phyloP scores from a whole-genome alignment of 1,284 basidiomycete species.

The Moesziomyces parantarcticus region DNA sequence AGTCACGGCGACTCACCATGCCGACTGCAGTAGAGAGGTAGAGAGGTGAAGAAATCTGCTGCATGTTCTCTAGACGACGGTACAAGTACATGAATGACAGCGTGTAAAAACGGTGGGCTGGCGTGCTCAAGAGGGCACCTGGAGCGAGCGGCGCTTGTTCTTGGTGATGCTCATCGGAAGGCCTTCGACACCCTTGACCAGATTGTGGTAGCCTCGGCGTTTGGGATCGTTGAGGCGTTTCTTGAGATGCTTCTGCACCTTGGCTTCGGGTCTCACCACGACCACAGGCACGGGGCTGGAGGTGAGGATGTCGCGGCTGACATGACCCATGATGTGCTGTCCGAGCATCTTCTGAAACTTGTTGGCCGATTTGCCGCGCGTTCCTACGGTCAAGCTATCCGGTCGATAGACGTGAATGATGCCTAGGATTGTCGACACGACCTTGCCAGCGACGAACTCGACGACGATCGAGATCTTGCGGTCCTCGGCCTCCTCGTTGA shows the following conservation, averaged over 20 bases:
- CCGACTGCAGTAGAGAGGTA: no score
- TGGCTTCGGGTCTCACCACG: slow-evolving; percentile 65
- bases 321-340: slow-evolving; percentile 60
- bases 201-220: slow-evolving; percentile 61
- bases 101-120: not conserved
- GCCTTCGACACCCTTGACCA: slow-evolving; percentile 50
- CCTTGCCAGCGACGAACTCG: slow-evolving; percentile 90
- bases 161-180: slow-evolving; percentile 58
- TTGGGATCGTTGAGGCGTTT: slow-evolving; percentile 65
- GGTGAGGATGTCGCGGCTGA: slow-evolving; percentile 61
- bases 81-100: slow-evolving; percentile 11
- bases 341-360: slow-evolving; percentile 66
- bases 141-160: slow-evolving; percentile 43
- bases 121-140: slow-evolving; percentile 18
- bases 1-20: no score
- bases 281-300: slow-evolving; percentile 66
- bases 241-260: slow-evolving; percentile 64
- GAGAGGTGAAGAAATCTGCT: not conserved
- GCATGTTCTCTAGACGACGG: not conserved
- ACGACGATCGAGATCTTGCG: slow-evolving; percentile 90
- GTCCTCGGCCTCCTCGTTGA: slow-evolving; percentile 81
- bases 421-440: slow-evolving; percentile 79
- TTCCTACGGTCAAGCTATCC: slow-evolving; percentile 92
- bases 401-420: slow-evolving; percentile 94
- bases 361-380: slow-evolving; percentile 74